phyloP scores from a whole-genome alignment of 306 rosid species.

The Fragaria nilgerrensis region DNA sequence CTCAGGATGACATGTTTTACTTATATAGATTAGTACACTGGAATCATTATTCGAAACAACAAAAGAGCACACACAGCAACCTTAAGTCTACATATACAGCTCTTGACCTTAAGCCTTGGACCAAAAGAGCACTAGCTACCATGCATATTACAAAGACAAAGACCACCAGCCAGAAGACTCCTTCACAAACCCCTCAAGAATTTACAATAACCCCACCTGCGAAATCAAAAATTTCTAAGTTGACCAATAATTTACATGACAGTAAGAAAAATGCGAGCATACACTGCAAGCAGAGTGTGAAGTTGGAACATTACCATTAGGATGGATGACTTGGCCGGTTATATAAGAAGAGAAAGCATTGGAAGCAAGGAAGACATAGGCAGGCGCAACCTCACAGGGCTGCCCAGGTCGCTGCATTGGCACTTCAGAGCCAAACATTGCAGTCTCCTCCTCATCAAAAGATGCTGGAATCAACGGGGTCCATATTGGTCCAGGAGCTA shows the following conservation, averaged over 20 bases:
- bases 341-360: constrained; percentile 64
- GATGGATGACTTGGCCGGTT: constrained; percentile 83
- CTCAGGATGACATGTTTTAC: no score
- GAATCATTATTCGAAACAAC: no score
- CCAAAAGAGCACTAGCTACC: not conserved
- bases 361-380: constrained; percentile 65
- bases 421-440: constrained; percentile 38
- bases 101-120: not conserved
- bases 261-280: not conserved
- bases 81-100: not conserved
- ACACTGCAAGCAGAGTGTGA: not conserved
- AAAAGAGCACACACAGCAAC: no score
- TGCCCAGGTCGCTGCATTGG: constrained; percentile 84
- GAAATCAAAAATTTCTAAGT: not conserved
- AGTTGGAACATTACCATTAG: constrained; percentile 48
- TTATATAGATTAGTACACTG: no score
- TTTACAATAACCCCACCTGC: constrained; percentile 67
- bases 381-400: constrained; percentile 75
- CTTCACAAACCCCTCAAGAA: constrained; percentile 33
- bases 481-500: no score
- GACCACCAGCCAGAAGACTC: not conserved
- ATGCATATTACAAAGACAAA: not conserved
- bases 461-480: constrained; percentile 62
- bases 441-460: constrained; percentile 30
- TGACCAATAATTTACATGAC: no score